Evolutionary conservation across 2,329 filamentous ascomycete genomes (phyloP).

Genomic region (Penicillium italicum): DNA sequence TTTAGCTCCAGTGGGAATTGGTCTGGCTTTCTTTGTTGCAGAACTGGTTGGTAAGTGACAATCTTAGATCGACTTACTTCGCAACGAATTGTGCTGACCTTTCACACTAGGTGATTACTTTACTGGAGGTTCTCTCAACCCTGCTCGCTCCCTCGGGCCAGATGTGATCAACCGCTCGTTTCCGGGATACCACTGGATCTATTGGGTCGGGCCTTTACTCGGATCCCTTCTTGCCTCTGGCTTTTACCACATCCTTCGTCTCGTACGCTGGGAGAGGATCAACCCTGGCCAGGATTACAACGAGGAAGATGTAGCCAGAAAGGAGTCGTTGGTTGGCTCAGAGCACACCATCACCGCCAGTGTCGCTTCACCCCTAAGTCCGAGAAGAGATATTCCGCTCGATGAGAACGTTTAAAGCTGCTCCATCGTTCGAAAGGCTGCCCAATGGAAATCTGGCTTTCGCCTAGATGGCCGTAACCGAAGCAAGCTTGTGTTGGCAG

Average conservation of each 20-base stretch:
- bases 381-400: background rate
- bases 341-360: conserved; percentile 15
- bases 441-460: background rate
- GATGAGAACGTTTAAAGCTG: conserved; percentile 7
- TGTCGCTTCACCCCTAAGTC: background rate
- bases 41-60: conserved; percentile 45
- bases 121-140: conserved; percentile 49
- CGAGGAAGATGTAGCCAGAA: conserved; percentile 27
- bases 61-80: too few species aligned
- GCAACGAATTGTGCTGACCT: background rate
- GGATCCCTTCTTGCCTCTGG: conserved; percentile 48
- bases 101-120: conserved; percentile 42
- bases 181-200: conserved; percentile 50
- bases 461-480: background rate
- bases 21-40: conserved; percentile 64
- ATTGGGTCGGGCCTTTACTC: conserved; percentile 48
- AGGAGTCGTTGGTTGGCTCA: conserved; percentile 13
- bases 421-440: background rate
- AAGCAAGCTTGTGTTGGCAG: background rate
- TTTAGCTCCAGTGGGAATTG: conserved; percentile 68
- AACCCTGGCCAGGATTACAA: conserved; percentile 57
- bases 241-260: conserved; percentile 50
- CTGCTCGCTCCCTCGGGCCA: conserved; percentile 48
- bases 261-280: conserved; percentile 43
- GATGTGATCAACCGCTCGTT: conserved; percentile 46